A percentile compares a stretch with the other conserved stretches of the same genome.
These are phyloP conservation scores for Gymnopilus dilepis DNA, from an alignment of 768 basidiomycete genomes.

Conservation along the genomic window DNA sequence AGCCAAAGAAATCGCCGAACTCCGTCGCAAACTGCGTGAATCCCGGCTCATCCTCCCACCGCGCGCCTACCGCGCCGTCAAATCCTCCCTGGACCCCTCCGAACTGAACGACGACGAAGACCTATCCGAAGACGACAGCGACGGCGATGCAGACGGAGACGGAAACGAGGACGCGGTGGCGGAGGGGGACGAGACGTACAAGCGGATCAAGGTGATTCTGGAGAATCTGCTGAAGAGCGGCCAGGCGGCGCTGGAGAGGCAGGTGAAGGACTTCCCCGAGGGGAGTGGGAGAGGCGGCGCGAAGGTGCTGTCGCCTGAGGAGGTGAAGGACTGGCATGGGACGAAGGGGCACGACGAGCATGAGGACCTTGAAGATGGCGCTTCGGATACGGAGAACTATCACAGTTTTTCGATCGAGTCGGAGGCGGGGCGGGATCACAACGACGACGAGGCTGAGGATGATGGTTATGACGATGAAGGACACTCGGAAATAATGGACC, in stretches of 20 bases:
- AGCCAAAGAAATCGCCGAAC: slow-evolving; percentile 83
- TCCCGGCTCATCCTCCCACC: slow-evolving; percentile 81
- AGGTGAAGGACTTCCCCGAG: slow-evolving; percentile 54
- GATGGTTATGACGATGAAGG: not conserved
- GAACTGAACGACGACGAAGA: slow-evolving; percentile 50
- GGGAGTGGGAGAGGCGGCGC: slow-evolving; percentile 47
- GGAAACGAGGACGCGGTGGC: slow-evolving; percentile 52
- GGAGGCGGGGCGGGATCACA: not conserved
- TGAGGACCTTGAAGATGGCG: slow-evolving; percentile 25
- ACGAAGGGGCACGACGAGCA: slow-evolving; percentile 33
- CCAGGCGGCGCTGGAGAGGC: slow-evolving; percentile 63
- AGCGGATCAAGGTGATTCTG: slow-evolving; percentile 65
- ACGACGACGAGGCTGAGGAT: not conserved
- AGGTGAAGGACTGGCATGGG: slow-evolving; percentile 65
- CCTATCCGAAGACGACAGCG: slow-evolving; percentile 41
- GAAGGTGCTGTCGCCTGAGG: slow-evolving; percentile 77
- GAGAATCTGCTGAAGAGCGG: slow-evolving; percentile 66
- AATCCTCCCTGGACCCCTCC: slow-evolving; percentile 51
- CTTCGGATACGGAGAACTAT: slow-evolving; percentile 28
- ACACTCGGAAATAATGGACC: not conserved
- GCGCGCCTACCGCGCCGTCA: slow-evolving; percentile 58
- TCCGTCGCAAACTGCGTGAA: slow-evolving; percentile 83
- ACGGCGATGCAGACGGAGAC: slow-evolving; percentile 45
- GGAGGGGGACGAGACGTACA: slow-evolving; percentile 60
- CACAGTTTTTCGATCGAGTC: slow-evolving; percentile 4